phyloP scores from a whole-genome alignment of 768 basidiomycete species.

The Lactarius akahatsu region DNA sequence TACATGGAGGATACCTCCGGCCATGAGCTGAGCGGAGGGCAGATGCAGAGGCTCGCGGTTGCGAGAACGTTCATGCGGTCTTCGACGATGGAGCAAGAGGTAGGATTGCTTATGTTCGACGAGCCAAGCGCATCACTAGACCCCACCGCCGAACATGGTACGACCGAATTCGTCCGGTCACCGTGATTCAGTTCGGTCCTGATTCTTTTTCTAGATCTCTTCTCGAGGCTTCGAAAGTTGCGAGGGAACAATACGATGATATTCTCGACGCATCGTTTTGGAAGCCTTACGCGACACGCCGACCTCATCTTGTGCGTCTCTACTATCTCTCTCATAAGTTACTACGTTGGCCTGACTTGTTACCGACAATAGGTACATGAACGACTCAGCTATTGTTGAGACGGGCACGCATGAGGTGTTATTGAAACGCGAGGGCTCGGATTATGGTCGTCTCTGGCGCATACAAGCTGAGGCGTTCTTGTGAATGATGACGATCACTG shows the following conservation, averaged over 20 bases:
- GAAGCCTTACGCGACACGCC: constrained; percentile 65
- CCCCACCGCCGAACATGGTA: constrained; percentile 73
- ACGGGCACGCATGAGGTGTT: constrained; percentile 65
- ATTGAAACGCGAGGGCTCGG: constrained; percentile 48
- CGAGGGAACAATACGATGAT: constrained; percentile 81
- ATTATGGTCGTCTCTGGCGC: constrained; percentile 73
- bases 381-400: constrained; percentile 59
- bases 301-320: constrained; percentile 24
- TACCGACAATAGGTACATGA: constrained; percentile 56
- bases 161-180: constrained; percentile 4
- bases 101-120: constrained; percentile 68
- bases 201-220: constrained; percentile 48
- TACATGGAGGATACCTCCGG: not conserved
- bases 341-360: not conserved
- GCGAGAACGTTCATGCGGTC: constrained; percentile 75
- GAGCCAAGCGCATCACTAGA: constrained; percentile 74
- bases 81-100: constrained; percentile 42
- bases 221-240: constrained; percentile 63
- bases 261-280: constrained; percentile 72
- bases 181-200: not conserved
- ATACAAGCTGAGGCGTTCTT: constrained; percentile 70
- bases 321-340: not conserved
- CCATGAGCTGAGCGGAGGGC: constrained; percentile 58
- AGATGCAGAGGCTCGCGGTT: constrained; percentile 75
- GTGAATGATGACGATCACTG: not conserved